Evolutionary conservation across 108 stramenopile genomes (phyloP), one percentile per base, ranked within the genome.

Genomic region (Nitzschia sp.): DNA sequence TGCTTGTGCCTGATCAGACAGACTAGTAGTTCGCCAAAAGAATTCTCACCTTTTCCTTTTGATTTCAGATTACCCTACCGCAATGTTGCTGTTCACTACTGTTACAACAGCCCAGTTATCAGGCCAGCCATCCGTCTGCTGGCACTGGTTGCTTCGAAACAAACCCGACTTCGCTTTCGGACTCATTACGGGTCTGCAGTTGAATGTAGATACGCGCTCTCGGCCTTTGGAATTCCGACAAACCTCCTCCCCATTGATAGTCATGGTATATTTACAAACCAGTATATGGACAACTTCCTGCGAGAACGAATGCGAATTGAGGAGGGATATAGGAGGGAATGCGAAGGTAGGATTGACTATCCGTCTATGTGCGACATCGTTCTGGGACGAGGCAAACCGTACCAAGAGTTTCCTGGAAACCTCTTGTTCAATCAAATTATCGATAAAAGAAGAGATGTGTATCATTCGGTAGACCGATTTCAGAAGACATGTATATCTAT

Each of bases 401-500:
- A 33, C n/a, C 57, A 58, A n/a, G 57, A 58, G 11, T 58, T 11
- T n/a, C 29, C 57, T n/a, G 57, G 57, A 6, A 58, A 58, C 28
- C 5, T 58, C 6, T n/a, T 45, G 22, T 19, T 63, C 16, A 6
- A 45, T 3, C 15, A 45, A 6, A 22, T 45, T 3, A 38, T 63
- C 19, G 41, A 63, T 23, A 22, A 4, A 22, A 45, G 33, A 41
- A 34, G 23, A 8, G 1, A 38, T 38, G 61, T n/a, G 21, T 45
- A 63, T 19, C 15, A 44, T 9, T 11, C 13, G 45, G 44, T 19
- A 8, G 41, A 45, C 21, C 61, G 44, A 34, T 17, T 25, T 33
- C 50, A 33, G 22, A 76, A 76, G 53, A 50, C 48, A 3, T 9
- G 23, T 13, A 70, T 76, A 33, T 21, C 64, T 30, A 30, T 30